Base-by-base conservation (phyloP, 441 rosid species). In the Lepidium campestre region DNA sequence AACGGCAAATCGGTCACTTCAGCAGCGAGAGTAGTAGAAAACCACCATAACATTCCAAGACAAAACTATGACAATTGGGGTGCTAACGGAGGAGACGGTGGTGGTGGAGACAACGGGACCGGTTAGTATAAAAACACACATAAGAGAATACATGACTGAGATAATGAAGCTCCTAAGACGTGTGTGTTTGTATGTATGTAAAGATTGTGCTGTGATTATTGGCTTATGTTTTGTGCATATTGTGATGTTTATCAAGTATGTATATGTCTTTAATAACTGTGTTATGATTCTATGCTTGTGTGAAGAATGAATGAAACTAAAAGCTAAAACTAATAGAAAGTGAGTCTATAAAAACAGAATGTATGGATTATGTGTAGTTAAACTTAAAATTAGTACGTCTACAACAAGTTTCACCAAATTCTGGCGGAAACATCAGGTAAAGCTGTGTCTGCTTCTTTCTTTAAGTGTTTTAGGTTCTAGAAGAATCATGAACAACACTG, bases 21-120 rank as follows among this genome's bases (percentile, higher is more conserved):
- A 58, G 39, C 56, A 72, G 57, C 66, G 11, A 72, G 68, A 67
- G 72, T 22, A 53, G 73, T 73, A 53, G 77, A 73, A 20, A 73
- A 73, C 31, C 73, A 73, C 58, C 73, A 73, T 22, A 67, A 67
- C 64, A 73, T 73, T 52, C 77, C 77, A 44, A 60, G 77, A 60
- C 77, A 73, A 45, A 73, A 67, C 64, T 73, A 18, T 54, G 72
- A 60, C 11, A 73, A 67, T 3, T 53, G 72, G 73, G 68, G 64
- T 34, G 53, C 52, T 11, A 67, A 67, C 1, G 77, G 68, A 54
- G 72, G 68, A 44, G 57, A 67, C 17, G 37, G 59, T 48, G 72
- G 77, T 36, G 77, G 53, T 0, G 67, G n/a, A n/a, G n/a, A 58
- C 52, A 55, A 60, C 0, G 77, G 77, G 45, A 44, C 62, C 36